Evolutionary conservation across 805 yeast genomes (phyloP), one percentile per base, ranked within the genome.

Genomic region (Yamadazyma endophytica): DNA sequence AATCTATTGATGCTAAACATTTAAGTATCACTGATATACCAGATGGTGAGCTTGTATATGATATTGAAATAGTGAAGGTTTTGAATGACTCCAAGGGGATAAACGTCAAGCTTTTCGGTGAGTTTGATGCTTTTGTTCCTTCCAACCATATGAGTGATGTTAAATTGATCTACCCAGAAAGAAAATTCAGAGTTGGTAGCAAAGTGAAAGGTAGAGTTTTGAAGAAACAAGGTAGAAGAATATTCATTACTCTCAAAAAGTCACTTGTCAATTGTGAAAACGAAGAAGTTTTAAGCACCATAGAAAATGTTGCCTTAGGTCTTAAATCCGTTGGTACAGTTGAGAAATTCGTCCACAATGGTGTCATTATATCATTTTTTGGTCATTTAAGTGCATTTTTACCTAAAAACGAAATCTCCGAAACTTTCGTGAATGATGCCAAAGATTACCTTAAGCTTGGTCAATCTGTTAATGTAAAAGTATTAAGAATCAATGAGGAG

Each of bases 361-460:
- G 98, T 47, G 95, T 85, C 28, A 62, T 88, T 26, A 77, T 92
- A 5, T 75, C 88, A 11, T 88, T 92, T 50, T 89, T 86, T 49
- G 95, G 92, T 33, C 68, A 70, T 32, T 55, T 85, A 25, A 75
- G 70, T 43, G 98, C 88, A 0, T 89, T 77, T 53, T 64, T 92
- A 39, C 97, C 98, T 18, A 77, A 79, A 42, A 67, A 80, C 33
- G 97, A 92, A 62, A 84, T 92, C 47, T 82, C 94, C 32, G 97
- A 92, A 58, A 78, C 95, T 1, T 85, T 74, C 53, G 92, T 89
- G 23, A 70, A 68, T 31, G 75, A 77, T 33, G 88, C 96, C 13
- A 75, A 73, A 43, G 90, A 88, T 43, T 82, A 81, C 55, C 70
- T 90, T 45, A 78, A 77, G 42, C 50, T 83, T 11, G 96, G 95